These are phyloP conservation scores for Eutrema yunnanense DNA, from an alignment of 345 rosid species.

Conservation along the genomic window DNA sequence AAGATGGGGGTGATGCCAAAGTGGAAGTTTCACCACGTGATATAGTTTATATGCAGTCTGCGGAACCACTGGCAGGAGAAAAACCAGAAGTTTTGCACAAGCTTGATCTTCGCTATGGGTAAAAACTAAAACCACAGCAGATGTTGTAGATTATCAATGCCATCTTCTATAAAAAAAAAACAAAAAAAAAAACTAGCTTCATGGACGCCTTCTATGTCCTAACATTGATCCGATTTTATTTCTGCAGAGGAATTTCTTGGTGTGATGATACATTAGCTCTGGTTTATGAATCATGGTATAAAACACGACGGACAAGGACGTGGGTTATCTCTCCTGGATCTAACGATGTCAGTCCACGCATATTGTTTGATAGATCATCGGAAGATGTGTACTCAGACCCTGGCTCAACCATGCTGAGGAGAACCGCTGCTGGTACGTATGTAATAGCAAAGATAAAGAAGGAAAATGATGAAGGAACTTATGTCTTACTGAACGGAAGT, in stretches of 20 bases:
- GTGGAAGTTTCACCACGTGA: slow-evolving; percentile 96
- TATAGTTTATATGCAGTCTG: slow-evolving; percentile 71
- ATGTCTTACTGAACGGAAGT: slow-evolving; percentile 75
- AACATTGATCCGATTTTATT: background rate
- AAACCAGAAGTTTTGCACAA: slow-evolving; percentile 76
- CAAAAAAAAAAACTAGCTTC: background rate
- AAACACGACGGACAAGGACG: slow-evolving; percentile 80
- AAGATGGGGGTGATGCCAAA: slow-evolving; percentile 96
- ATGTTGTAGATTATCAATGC: background rate
- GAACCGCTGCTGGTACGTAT: slow-evolving; percentile 67
- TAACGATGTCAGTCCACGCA: slow-evolving; percentile 55
- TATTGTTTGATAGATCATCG: slow-evolving; percentile 92
- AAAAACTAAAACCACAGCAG: slow-evolving; percentile 10
- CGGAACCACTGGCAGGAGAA: slow-evolving; percentile 67
- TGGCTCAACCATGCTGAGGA: slow-evolving; percentile 92
- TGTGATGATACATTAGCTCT: slow-evolving; percentile 90
- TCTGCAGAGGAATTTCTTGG: slow-evolving; percentile 85
- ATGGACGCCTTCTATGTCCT: background rate
- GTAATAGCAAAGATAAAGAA: slow-evolving; percentile 88
- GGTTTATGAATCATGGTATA: slow-evolving; percentile 95
- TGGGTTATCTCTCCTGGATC: slow-evolving; percentile 89
- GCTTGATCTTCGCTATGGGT: slow-evolving; percentile 98
- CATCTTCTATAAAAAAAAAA: background rate
- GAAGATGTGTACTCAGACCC: slow-evolving; percentile 99
- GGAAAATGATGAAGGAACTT: slow-evolving; percentile 56